Conservation (phyloP, 2,329 filamentous ascomycete genomes). For the Drechslera avenae region DNA sequence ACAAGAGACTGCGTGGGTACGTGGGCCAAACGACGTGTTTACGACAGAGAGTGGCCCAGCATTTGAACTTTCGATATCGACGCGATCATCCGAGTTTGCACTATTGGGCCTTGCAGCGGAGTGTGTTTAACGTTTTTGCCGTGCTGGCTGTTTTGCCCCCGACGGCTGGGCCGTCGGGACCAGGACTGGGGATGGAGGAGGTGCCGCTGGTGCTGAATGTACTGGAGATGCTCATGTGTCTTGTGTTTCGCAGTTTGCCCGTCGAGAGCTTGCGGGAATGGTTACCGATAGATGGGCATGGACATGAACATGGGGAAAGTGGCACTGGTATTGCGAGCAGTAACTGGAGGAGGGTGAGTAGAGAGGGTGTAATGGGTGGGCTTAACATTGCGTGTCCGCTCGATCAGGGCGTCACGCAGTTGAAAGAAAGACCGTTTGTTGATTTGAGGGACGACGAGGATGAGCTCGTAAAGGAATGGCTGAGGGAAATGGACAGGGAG, state of each 20-base stretch:
- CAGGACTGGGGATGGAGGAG: constrained; percentile 37
- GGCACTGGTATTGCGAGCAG: neutral
- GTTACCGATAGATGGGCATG: constrained; percentile 14
- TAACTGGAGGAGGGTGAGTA: constrained; percentile 9
- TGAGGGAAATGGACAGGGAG: constrained; percentile 6
- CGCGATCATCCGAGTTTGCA: constrained; percentile 43
- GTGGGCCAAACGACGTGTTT: constrained; percentile 41
- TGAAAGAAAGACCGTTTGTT: constrained; percentile 23
- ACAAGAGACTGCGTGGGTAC: constrained; percentile 35
- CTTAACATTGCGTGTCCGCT: constrained; percentile 43
- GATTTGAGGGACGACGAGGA: constrained; percentile 32
- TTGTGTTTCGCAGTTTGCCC: constrained; percentile 39
- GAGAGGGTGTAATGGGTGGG: constrained; percentile 25
- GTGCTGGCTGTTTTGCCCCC: constrained; percentile 29
- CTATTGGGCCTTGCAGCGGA: constrained; percentile 40
- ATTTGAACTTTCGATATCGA: constrained; percentile 43
- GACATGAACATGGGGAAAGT: too few relatives aligned
- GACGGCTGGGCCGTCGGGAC: constrained; percentile 4
- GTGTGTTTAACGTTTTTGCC: constrained; percentile 36
- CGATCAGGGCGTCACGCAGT: constrained; percentile 29
- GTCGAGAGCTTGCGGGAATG: constrained; percentile 25
- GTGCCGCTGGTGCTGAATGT: constrained; percentile 38
- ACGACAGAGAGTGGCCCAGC: constrained; percentile 33
- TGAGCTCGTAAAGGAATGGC: constrained; percentile 29
- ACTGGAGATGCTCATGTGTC: constrained; percentile 45